phyloP scores from a whole-genome alignment of 2,329 filamentous ascomycete species.

The Hypoxylon sp. region DNA sequence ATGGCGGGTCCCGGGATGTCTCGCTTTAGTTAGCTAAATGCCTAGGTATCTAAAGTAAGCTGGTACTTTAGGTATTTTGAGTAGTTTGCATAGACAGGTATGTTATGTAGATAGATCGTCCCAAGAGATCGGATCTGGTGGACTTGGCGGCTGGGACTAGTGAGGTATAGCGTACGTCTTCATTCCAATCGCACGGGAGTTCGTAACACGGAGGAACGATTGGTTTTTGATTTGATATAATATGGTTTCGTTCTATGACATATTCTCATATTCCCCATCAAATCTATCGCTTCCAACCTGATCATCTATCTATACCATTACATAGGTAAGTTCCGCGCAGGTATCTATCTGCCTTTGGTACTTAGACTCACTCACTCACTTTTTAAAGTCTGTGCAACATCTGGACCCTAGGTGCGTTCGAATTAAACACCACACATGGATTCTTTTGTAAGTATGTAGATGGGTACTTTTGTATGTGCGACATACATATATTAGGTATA shows the following conservation, averaged over 20 bases:
- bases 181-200: background rate
- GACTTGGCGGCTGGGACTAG: background rate
- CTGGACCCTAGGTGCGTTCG: conserved; percentile 3
- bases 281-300: background rate
- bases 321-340: no score
- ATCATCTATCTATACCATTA: no score
- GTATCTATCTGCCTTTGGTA: no score
- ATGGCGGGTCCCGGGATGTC: background rate
- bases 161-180: background rate
- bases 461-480: no score
- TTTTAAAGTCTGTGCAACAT: background rate
- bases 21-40: background rate
- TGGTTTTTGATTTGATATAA: no score
- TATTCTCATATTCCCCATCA: background rate
- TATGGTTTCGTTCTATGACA: background rate
- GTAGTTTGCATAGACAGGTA: no score
- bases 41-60: background rate
- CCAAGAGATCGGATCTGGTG: background rate
- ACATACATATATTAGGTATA: no score
- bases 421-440: background rate
- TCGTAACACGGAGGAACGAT: background rate
- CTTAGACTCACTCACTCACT: background rate
- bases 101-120: background rate
- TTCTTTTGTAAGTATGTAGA: no score
- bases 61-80: background rate